Evolutionary conservation across 139 green algal species (phyloP), one percentile per base, ranked within the genome.

Genomic region (Trebouxia sp.): DNA sequence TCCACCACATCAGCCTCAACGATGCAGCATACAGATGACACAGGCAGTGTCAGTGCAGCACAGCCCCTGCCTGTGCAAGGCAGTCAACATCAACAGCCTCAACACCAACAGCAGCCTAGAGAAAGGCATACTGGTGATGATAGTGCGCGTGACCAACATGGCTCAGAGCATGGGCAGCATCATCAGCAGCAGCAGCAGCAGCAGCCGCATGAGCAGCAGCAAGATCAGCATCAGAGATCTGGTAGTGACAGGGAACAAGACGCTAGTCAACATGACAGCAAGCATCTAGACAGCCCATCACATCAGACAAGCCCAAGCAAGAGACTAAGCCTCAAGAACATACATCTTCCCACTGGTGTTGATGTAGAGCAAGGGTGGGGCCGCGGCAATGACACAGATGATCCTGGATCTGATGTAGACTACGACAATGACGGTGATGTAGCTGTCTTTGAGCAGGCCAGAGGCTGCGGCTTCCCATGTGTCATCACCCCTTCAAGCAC

Each of bases 401-500:
- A 35, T 42, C 32, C n/a, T 12, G 62, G 35, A 8, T 72, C 35
- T 17, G 32, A 72, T 30, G 62, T 43, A 35, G 35, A 45, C 0
- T 45, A 43, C 26, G 62, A 72, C 12, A 9, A 66, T 35, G 62
- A 72, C 43, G 32, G 32, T 43, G 32, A 43, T 43, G 62, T 72
- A 14, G 5, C 17, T 24, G 32, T 72, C 3, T 72, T 72, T 45
- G 62, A 72, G 62, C 12, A 45, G 62, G 32, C 32, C 15, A 72
- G 62, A 14, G 62, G 62, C 3, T 72, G 62, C 26, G 62, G 62
- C 8, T 72, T 72, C 62, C 62, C 62, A 9, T 72, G 62, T 45
- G 62, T 72, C 11, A 42, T 72, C 32, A 72, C 62, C 62, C 62
- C 62, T n/a, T 72, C 62, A 14, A 72, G 62, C 15, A 72, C 43